These are phyloP conservation scores for Aspergillus latus DNA, from an alignment of 2,329 filamentous ascomycete genomes.

Conservation along the genomic window DNA sequence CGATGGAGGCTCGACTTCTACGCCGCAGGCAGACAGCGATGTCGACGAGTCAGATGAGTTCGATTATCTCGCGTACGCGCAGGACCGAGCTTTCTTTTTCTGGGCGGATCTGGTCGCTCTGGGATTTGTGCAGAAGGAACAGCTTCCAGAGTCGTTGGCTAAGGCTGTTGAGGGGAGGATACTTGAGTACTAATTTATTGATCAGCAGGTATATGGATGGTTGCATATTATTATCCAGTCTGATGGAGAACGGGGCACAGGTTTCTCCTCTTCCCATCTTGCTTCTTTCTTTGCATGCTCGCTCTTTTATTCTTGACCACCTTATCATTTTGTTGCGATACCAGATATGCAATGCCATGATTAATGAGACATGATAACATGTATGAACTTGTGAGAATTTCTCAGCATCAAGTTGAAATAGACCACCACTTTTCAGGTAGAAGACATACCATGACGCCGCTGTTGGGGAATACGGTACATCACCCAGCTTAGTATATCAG, in stretches of 20 bases:
- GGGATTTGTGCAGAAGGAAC: conserved; percentile 71
- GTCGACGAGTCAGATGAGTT: conserved; percentile 71
- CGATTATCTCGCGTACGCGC: conserved; percentile 88
- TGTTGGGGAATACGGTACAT: no score
- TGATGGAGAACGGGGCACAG: background rate
- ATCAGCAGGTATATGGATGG: background rate
- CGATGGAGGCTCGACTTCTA: conserved; percentile 21
- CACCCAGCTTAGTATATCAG: no score
- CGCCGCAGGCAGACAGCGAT: conserved; percentile 42
- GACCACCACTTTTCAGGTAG: no score
- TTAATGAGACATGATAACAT: conserved; percentile 19
- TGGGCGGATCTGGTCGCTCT: conserved; percentile 84
- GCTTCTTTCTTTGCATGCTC: background rate
- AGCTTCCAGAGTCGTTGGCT: conserved; percentile 69
- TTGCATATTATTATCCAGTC: background rate
- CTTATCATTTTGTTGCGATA: conserved; percentile 12
- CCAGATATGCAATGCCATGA: conserved; percentile 13
- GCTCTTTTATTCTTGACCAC: background rate
- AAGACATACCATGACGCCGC: no score
- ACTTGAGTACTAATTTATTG: conserved; percentile 60
- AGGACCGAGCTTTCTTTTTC: conserved; percentile 88
- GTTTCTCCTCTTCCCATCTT: background rate
- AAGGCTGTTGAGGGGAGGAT: conserved; percentile 61
- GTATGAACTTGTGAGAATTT: conserved; percentile 14
- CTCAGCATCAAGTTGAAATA: background rate